Evolutionary conservation across 108 stramenopile genomes (phyloP).

Genomic region (Fistulifera pelliculosa): DNA sequence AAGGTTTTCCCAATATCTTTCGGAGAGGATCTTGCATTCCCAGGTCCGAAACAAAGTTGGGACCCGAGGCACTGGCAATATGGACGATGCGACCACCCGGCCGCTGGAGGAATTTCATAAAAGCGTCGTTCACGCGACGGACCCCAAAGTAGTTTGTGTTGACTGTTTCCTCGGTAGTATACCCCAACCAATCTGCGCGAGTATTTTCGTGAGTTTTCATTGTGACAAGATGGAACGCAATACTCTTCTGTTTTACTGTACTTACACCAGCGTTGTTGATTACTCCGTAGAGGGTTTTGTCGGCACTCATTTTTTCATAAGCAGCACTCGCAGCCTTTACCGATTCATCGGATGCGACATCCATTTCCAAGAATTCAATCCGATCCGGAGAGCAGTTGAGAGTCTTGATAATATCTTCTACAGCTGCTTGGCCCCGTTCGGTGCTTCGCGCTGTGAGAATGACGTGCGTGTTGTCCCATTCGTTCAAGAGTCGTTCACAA

Average conservation of each 20-base stretch:
- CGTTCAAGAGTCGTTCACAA: constrained; percentile 36
- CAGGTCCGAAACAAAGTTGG: constrained; percentile 19
- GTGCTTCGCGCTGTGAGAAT: constrained; percentile 36
- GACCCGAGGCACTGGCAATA: constrained; percentile 41
- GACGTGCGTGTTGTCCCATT: constrained; percentile 39
- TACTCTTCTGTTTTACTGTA: neutral
- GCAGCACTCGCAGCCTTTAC: constrained; percentile 26
- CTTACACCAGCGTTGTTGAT: constrained; percentile 52
- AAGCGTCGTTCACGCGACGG: constrained; percentile 38
- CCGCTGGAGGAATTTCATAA: constrained; percentile 17
- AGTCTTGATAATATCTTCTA: constrained; percentile 22
- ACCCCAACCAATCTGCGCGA: constrained; percentile 23
- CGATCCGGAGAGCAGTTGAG: constrained; percentile 1
- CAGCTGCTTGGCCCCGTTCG: constrained; percentile 28
- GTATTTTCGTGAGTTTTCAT: neutral
- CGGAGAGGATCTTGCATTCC: neutral
- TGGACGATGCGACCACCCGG: constrained; percentile 48
- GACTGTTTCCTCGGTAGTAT: constrained; percentile 15
- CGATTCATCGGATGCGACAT: constrained; percentile 28
- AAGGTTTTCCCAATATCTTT: constrained; percentile 17
- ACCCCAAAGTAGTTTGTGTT: constrained; percentile 51
- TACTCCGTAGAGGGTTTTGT: constrained; percentile 31
- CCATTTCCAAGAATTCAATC: constrained; percentile 36
- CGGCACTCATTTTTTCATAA: constrained; percentile 1
- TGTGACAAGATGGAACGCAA: neutral